Percentiles rank a stretch among this genome's conserved stretches.
These are phyloP conservation scores for Coniosporium tulheliwenetii DNA, from an alignment of 2,329 filamentous ascomycete genomes.

Conservation along the genomic window DNA sequence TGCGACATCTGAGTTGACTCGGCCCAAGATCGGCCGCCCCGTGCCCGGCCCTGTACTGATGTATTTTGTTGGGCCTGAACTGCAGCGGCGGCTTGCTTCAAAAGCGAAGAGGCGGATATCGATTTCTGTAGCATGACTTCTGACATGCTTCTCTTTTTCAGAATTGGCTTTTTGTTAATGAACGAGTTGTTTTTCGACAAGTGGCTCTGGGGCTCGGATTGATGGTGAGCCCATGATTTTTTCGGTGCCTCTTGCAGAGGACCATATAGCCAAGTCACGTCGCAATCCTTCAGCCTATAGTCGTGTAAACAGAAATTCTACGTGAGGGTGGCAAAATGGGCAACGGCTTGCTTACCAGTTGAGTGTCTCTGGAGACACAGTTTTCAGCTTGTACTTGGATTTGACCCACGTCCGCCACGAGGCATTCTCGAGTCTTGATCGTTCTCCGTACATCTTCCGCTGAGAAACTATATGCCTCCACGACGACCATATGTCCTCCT, in stretches of 20 bases:
- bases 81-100: slow-evolving; percentile 78
- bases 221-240: slow-evolving; percentile 31
- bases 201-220: slow-evolving; percentile 35
- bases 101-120: slow-evolving; percentile 69
- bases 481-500: slow-evolving; percentile 95
- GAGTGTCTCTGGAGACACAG: slow-evolving; percentile 76
- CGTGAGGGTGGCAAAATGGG: neutral
- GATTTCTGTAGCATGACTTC: slow-evolving; percentile 88
- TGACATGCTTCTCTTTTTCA: slow-evolving; percentile 94
- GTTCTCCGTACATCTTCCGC: slow-evolving; percentile 63
- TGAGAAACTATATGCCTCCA: slow-evolving; percentile 87
- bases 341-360: slow-evolving; percentile 57
- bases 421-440: slow-evolving; percentile 77
- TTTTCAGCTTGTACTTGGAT: slow-evolving; percentile 71
- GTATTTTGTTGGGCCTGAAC: slow-evolving; percentile 63
- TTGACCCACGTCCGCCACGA: slow-evolving; percentile 98
- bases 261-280: slow-evolving; percentile 95
- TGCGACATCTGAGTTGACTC: slow-evolving; percentile 53
- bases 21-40: slow-evolving; percentile 38
- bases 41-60: slow-evolving; percentile 23
- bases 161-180: slow-evolving; percentile 71
- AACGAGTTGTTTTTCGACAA: slow-evolving; percentile 52
- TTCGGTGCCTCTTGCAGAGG: slow-evolving; percentile 63
- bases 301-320: slow-evolving; percentile 14
- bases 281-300: slow-evolving; percentile 81